phyloP scores from a whole-genome alignment of 352 stramenopile species.

The Phytophthora idaei region DNA sequence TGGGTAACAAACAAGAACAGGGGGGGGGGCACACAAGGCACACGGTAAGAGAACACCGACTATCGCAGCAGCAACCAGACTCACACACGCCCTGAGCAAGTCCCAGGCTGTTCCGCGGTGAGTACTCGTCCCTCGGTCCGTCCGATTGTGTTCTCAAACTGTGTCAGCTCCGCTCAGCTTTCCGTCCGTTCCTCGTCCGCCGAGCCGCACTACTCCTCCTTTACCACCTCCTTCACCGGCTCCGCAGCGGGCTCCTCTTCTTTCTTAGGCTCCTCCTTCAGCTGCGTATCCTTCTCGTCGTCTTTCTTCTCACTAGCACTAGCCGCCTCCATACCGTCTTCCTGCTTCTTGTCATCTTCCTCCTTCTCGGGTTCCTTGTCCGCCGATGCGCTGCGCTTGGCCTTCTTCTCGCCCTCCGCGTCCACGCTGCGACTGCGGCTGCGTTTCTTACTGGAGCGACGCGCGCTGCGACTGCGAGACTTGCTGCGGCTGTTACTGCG shows the following conservation, averaged over 20 bases:
- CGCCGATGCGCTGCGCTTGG: conserved; percentile 41
- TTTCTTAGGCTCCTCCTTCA: conserved; percentile 5
- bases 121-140: conserved; percentile 23
- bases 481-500: conserved; percentile 45
- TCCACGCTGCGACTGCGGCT: conserved; percentile 46
- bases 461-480: conserved; percentile 46
- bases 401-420: conserved; percentile 38
- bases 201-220: conserved; percentile 13
- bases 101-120: conserved; percentile 28
- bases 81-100: conserved; percentile 34
- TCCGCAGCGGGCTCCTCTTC: conserved; percentile 18
- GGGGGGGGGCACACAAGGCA: conserved; percentile 36
- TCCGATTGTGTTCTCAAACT: conserved; percentile 32
- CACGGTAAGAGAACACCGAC: conserved; percentile 46
- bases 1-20: conserved; percentile 46
- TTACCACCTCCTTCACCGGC: conserved; percentile 11
- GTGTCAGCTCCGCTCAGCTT: conserved; percentile 26
- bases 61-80: conserved; percentile 45
- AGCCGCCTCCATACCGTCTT: conserved; percentile 23
- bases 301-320: conserved; percentile 25
- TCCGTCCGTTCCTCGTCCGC: conserved; percentile 15
- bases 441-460: conserved; percentile 41
- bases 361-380: conserved; percentile 34
- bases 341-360: conserved; percentile 23
- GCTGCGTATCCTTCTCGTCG: conserved; percentile 16